phyloP scores from a whole-genome alignment of 2,329 filamentous ascomycete genomes.

The Diaporthe citrichinensis region DNA sequence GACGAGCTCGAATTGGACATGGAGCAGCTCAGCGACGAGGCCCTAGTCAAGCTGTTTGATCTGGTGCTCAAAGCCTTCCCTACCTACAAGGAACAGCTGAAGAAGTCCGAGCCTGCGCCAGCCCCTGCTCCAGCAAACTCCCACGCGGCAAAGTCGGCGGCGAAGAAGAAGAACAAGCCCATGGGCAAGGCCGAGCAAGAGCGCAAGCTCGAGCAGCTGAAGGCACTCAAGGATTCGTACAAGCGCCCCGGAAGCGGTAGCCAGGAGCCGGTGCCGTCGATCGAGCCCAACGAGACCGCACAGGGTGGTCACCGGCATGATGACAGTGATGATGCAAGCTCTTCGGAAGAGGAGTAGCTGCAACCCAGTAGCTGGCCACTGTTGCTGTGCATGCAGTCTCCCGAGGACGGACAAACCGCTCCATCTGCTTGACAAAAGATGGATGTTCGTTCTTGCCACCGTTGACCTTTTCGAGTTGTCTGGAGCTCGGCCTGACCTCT shows the following conservation, averaged over 20 bases:
- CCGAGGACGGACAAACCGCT: not conserved
- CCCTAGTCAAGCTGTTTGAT: slow-evolving; percentile 66
- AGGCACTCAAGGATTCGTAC: slow-evolving; percentile 70
- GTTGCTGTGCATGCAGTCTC: not conserved
- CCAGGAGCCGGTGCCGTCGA: slow-evolving; percentile 59
- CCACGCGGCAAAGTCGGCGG: slow-evolving; percentile 53
- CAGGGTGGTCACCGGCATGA: slow-evolving; percentile 33
- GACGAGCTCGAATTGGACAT: slow-evolving; percentile 74
- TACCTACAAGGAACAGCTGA: slow-evolving; percentile 50
- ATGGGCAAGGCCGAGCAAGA: slow-evolving; percentile 83
- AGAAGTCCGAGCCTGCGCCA: slow-evolving; percentile 49
- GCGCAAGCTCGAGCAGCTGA: slow-evolving; percentile 74
- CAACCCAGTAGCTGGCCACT: not conserved
- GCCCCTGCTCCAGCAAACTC: slow-evolving; percentile 40
- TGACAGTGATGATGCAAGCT: slow-evolving; percentile 69
- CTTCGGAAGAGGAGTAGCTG: slow-evolving; percentile 59
- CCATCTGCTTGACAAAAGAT: not conserved
- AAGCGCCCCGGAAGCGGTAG: slow-evolving; percentile 62
- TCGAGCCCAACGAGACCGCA: slow-evolving; percentile 52
- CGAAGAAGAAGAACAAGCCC: slow-evolving; percentile 81
- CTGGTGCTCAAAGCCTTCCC: slow-evolving; percentile 58
- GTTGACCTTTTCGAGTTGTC: not conserved
- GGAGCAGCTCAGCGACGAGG: slow-evolving; percentile 69
- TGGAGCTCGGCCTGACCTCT: not conserved
- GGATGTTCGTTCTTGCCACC: not conserved